phyloP scores from a whole-genome alignment of 2,329 filamentous ascomycete species.

The Monilinia fructigena region DNA sequence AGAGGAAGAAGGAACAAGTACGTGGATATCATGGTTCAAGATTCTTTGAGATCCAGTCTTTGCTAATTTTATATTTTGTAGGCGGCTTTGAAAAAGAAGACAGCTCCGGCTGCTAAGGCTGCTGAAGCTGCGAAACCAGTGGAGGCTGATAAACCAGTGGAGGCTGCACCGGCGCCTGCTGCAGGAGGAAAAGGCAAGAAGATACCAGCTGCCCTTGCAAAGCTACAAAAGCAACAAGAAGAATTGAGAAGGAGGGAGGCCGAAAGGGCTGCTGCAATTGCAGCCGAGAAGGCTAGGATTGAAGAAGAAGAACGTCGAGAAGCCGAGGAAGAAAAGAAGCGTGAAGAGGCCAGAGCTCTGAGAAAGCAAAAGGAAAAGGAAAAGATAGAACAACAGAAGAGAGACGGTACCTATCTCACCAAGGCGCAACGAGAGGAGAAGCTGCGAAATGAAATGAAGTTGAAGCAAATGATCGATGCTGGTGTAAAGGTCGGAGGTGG shows the following conservation, averaged over 20 bases:
- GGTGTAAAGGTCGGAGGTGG: constrained; percentile 69
- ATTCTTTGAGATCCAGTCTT: constrained; percentile 4
- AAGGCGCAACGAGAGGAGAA: constrained; percentile 84
- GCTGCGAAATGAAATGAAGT: constrained; percentile 71
- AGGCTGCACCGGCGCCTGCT: constrained; percentile 45
- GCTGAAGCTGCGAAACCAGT: constrained; percentile 55
- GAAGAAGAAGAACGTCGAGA: constrained; percentile 64
- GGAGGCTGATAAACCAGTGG: constrained; percentile 49
- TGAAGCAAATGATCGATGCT: constrained; percentile 81
- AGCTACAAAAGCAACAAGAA: constrained; percentile 81
- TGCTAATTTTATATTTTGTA: constrained; percentile 23
- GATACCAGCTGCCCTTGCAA: constrained; percentile 68
- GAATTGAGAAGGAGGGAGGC: constrained; percentile 66
- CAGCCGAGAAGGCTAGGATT: constrained; percentile 63
- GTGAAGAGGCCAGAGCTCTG: constrained; percentile 69
- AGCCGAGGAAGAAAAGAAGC: constrained; percentile 66
- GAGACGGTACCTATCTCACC: constrained; percentile 81
- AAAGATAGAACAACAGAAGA: constrained; percentile 82
- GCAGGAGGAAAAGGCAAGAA: constrained; percentile 82
- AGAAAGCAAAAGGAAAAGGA: constrained; percentile 89
- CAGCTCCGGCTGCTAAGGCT: constrained; percentile 53
- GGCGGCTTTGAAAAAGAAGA: constrained; percentile 83
- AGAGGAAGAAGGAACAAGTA: constrained; percentile 97
- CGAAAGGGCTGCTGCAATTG: constrained; percentile 56
- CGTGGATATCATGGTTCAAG: constrained; percentile 31